These are phyloP conservation scores for Neurospora sp. DNA, from an alignment of 495 filamentous ascomycete species.

Conservation along the genomic window DNA sequence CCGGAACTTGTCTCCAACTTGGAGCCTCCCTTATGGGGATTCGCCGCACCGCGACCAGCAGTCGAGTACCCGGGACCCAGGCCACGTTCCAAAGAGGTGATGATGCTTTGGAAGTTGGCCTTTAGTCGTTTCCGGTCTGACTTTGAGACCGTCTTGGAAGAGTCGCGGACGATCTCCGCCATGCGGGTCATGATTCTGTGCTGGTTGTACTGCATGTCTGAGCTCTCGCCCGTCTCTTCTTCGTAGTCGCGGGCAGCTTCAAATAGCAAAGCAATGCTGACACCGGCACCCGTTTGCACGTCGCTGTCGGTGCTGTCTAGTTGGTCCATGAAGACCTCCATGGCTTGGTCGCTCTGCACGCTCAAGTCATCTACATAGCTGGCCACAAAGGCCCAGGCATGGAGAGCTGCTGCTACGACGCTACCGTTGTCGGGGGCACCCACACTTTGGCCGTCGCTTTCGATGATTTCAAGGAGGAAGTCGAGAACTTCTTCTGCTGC, in stretches of 20 bases:
- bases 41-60: constrained; percentile 25
- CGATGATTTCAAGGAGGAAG: constrained; percentile 74
- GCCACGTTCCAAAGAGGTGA: constrained; percentile 68
- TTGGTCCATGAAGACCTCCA: constrained; percentile 86
- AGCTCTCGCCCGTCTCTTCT: constrained; percentile 46
- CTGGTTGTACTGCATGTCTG: constrained; percentile 36
- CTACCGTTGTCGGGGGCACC: constrained; percentile 62
- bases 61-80: constrained; percentile 39
- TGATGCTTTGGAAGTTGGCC: constrained; percentile 68
- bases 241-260: constrained; percentile 67
- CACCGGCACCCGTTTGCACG: constrained; percentile 79
- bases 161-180: constrained; percentile 45
- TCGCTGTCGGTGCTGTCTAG: constrained; percentile 63
- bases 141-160: constrained; percentile 64
- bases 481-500: constrained; percentile 70
- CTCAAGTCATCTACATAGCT: constrained; percentile 77
- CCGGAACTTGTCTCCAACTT: constrained; percentile 39
- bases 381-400: constrained; percentile 81
- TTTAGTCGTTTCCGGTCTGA: constrained; percentile 70
- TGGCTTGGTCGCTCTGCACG: constrained; percentile 57
- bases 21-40: constrained; percentile 36
- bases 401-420: constrained; percentile 75
- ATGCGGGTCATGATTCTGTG: constrained; percentile 49
- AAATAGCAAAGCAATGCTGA: constrained; percentile 83
- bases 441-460: constrained; percentile 70